Base-by-base conservation (phyloP, 2,329 filamentous ascomycete species). In the Aureobasidium zeae region DNA sequence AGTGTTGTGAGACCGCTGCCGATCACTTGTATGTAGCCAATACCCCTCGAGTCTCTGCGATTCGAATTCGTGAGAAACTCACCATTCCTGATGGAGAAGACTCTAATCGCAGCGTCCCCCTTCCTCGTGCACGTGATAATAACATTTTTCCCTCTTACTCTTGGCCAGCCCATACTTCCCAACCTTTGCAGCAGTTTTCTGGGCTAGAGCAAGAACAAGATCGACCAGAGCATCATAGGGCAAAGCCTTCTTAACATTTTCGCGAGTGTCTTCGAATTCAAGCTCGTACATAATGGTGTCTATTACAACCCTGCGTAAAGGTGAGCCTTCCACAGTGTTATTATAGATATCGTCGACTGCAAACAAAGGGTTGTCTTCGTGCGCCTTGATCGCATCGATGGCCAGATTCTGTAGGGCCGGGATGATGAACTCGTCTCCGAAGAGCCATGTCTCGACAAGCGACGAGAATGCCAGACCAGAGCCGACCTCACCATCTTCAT, bases 371-470 rank as follows among this genome's bases (percentile, higher is more conserved):
- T 12, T 12, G 35, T 26, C 20, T 26, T 21, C 19, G n/a, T 15
- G 6, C 35, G 16, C 15, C 19, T 31, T 2, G 19, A 37, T 31
- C 9, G 17, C 8, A 11, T 31, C 26, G 2, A 51, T 49, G 6
- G 44, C 38, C 3, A 24, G 8, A 28, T 53, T 50, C 19, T 50
- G 46, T 2, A 53, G 42, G 1, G 26, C 19, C 1, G 46, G 41
- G 2, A 49, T 32, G 29, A 45, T 19, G 9, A 17, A 47, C 15
- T 50, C 46, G 19, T 51, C 51, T 2, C 45, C 49, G 15, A 51
- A 28, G 12, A 51, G 15, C 49, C 49, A 53, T 6, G 51, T 20
- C 15, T 44, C 15, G 7, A 48, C 22, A 11, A 41, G 24, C 4
- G 15, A 10, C 4, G 11, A 4, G 25, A 16, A 30, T 5, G n/a